These are phyloP conservation scores for Eutrema heterophyllum DNA, from an alignment of 345 rosid species.

Conservation along the genomic window DNA sequence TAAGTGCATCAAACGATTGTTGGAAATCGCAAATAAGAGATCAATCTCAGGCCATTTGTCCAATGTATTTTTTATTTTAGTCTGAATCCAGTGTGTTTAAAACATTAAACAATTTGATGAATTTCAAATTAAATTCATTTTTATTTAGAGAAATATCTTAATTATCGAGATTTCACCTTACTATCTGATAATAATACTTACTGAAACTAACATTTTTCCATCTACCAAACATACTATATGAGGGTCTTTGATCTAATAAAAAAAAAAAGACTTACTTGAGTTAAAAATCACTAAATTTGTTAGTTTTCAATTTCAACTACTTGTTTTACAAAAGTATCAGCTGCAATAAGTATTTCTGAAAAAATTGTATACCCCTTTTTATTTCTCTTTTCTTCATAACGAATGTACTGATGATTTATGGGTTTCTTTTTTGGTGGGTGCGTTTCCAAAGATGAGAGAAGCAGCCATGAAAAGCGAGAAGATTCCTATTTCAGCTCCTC, in stretches of 20 bases:
- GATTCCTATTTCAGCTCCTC: conserved; percentile 75
- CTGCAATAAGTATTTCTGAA: not conserved
- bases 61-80: not conserved
- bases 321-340: not conserved
- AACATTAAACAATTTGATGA: not conserved
- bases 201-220: not conserved
- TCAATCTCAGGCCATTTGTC: not conserved
- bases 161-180: not conserved
- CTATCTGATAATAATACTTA: not conserved
- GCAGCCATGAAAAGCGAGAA: conserved; percentile 37
- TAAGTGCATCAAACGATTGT: not conserved
- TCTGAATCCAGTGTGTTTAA: not conserved
- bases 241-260: not conserved
- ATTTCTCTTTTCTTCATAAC: not conserved
- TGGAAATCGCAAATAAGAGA: not conserved
- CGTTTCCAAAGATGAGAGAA: conserved; percentile 17
- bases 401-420: not conserved
- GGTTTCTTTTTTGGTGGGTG: not conserved
- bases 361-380: not conserved
- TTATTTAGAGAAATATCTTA: not conserved
- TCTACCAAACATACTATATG: not conserved
- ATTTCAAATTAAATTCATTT: not conserved
- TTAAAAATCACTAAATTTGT: not conserved
- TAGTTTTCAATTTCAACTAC: not conserved
- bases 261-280: not conserved